Evolutionary conservation across 306 rosid genomes (phyloP), one percentile per base, ranked within the genome.

Genomic region (Oxytropis ochrocephala): DNA sequence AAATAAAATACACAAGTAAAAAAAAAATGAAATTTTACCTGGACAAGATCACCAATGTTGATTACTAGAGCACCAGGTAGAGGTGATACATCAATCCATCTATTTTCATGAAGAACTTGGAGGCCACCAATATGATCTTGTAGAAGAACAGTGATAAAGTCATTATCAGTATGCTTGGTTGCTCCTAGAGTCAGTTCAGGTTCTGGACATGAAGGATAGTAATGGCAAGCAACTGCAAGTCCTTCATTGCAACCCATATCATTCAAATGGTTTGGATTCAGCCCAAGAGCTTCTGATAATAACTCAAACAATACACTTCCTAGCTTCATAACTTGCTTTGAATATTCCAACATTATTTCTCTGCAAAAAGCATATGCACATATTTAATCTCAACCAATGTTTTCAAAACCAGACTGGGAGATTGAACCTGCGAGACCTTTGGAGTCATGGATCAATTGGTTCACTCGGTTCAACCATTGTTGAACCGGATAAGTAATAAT

Each of bases 81-180:
- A 62, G 79, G 79, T 7, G 1, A 17, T 0, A 79, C 6, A 74
- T 74, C 69, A 52, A 74, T 13, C 79, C 79, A 79, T 8, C 55
- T 54, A 14, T 74, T 62, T 14, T 69, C 11, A 35, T n/a, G 35
- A 30, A 36, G 62, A 44, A 74, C 63, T 50, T 79, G 83, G 2
- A 79, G 76, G 7, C 83, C 79, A 53, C 79, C 83, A 14, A 79
- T 53, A 10, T 62, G 72, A 2, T 79, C 83, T n/a, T 79, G 83
- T 1, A 74, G 83, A 74, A 79, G 76, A 14, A 79, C 39, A 33
- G 79, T 74, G 51, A 79, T 52, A 10, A 79, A 79, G 43, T n/a
- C 35, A 74, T n/a, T 27, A 27, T 79, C 83, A 17, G 73, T 24
- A 18, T 74, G 83, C 8, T 36, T 27, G 10, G 56, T 60, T 35